Conservation (phyloP, 2,329 filamentous ascomycete genomes). For the Trichophyton equinum region DNA sequence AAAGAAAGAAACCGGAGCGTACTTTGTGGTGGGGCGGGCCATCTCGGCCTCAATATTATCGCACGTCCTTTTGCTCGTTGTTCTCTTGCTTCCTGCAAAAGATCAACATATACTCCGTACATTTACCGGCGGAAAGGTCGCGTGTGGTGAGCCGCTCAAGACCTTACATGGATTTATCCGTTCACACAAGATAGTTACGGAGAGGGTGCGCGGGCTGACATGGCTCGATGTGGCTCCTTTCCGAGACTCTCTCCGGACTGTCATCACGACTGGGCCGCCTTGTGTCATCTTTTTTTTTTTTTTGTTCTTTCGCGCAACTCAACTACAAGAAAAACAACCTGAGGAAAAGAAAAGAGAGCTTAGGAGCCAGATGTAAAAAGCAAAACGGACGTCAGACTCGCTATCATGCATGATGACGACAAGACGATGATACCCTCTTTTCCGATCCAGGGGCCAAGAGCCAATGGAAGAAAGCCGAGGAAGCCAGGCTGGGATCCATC, state of each 20-base stretch:
- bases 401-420: constrained; percentile 10
- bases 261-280: background rate
- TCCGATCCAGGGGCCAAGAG: constrained; percentile 1
- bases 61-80: background rate
- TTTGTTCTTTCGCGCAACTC: background rate
- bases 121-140: constrained; percentile 2
- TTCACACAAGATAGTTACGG: background rate
- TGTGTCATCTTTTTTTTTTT: background rate
- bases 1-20: background rate
- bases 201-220: background rate
- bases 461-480: constrained; percentile 1
- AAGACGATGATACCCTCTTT: constrained; percentile 10
- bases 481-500: background rate
- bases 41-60: background rate
- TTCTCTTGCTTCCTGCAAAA: background rate
- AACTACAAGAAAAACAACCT: background rate
- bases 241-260: background rate
- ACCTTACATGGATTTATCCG: background rate
- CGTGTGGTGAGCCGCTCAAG: constrained; percentile 1
- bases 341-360: background rate
- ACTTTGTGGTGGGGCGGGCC: background rate
- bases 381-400: background rate
- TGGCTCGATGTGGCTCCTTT: background rate
- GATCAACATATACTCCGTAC: background rate
- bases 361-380: background rate